Base-by-base conservation (phyloP, 306 rosid genomes). In the Psophocarpus tetragonolobus region DNA sequence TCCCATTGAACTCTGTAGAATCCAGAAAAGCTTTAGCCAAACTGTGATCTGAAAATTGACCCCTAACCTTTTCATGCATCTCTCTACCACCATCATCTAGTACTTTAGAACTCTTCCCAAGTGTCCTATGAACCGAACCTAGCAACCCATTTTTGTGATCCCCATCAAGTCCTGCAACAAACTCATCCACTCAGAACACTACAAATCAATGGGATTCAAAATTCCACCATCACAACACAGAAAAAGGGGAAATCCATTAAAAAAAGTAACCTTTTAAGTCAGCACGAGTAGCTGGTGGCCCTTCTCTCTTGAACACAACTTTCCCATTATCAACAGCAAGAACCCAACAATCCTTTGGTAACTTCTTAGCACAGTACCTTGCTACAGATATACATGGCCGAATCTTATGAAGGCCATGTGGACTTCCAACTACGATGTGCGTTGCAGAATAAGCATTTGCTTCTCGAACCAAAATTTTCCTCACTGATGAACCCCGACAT, bases 281-380 rank as follows among this genome's bases (percentile, higher is more conserved):
- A 32, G 38, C n/a, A 30, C 44, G 26, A 50, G 15, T 68, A 42
- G 61, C 9, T 4, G 80, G 84, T 12, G 86, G 84, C 9, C 89
- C 92, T 4, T 91, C 94, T 75, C 87, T 84, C 79, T 85, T 81
- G 75, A 95, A 95, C 57, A 86, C 92, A 65, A 91, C 81, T 85
- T 91, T 95, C 60, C 99, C 97, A 71, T 92, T 92, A 63, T 91
- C 79, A 42, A 92, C 88, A 75, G 97, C 94, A 42, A 92, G 83
- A 60, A 95, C 92, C 66, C 91, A 92, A 75, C 91, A 89, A 33
- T 86, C 84, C 82, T 84, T 86, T 14, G 92, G 47, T 21, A 91
- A 74, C 56, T 91, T 95, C 85, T 87, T 89, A 21, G 97, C 97
- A 80, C 98, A 95, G 83, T 95, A 89, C 85, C 86, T 92, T 61